Conservation (phyloP, 2,329 filamentous ascomycete genomes). For the Neocucurbitaria cava region DNA sequence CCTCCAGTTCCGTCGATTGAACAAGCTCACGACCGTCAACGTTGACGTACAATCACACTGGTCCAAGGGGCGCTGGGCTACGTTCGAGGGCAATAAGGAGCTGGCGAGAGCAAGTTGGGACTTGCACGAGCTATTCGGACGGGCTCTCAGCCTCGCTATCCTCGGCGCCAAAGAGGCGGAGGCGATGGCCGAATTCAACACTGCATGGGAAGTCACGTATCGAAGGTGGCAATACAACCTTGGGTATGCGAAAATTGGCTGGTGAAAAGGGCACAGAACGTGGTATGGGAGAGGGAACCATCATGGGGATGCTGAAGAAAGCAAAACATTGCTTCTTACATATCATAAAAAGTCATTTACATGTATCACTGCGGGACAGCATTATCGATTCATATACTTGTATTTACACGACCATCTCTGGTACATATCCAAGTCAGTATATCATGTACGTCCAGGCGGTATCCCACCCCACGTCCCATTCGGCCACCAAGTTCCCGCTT, state of each 20-base stretch:
- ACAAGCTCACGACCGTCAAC: conserved; percentile 14
- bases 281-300: too few species aligned
- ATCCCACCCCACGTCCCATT: conserved; percentile 42
- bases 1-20: conserved; percentile 30
- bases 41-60: conserved; percentile 19
- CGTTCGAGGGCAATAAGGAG: conserved; percentile 9
- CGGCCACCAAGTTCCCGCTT: conserved; percentile 39
- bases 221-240: conserved; percentile 18
- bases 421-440: not conserved
- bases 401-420: not conserved
- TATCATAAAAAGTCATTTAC: not conserved
- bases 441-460: conserved; percentile 13
- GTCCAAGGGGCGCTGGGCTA: not conserved
- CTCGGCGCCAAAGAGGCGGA: conserved; percentile 33
- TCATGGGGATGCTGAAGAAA: not conserved
- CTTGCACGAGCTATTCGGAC: conserved; percentile 36
- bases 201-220: conserved; percentile 28
- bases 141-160: conserved; percentile 34
- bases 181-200: conserved; percentile 35
- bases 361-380: too few species aligned
- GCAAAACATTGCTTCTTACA: not conserved
- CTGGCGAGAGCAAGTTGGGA: conserved; percentile 23
- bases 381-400: not conserved
- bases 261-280: conserved; percentile 4
- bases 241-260: conserved; percentile 10